Evolutionary conservation across 176 grass and related monocot species (phyloP), one percentile per base, ranked within the genome.

Genomic region (Saccharum spontaneum): DNA sequence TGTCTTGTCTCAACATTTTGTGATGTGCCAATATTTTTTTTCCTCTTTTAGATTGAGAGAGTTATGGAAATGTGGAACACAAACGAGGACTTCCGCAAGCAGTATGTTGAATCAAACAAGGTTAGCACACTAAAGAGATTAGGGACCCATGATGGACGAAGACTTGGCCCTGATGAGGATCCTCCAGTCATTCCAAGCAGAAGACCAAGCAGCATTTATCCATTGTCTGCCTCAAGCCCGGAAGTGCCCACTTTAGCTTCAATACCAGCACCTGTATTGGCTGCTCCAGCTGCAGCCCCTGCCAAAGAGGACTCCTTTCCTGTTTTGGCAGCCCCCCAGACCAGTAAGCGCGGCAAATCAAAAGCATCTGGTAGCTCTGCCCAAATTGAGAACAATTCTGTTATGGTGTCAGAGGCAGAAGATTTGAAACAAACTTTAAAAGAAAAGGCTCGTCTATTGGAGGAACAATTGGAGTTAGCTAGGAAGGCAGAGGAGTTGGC

Each of bases 61-160:
- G 73, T 89, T 82, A 84, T 96, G 91, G 84, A 84, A 26, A 61
- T 96, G 17, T 96, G 91, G 94, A 96, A 92, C 79, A 86, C 81
- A 50, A 73, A 99, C 82, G 86, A 90, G 26, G 88, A 94, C 38
- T 99, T 96, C 79, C 86, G 91, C 43, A 91, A 50, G 52, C 88
- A 94, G 77, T 99, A 99, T 78, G 39, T 96, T 79, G 82, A 91
- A 89, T 85, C 86, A 64, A 96, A 92, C 82, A 90, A 89, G 87
- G 20, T 79, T 63, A 97, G 86, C 86, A 99, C 94, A 15, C 71
- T 99, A 66, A 94, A 71, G 81, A 94, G 92, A 92, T 73, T 96
- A 22, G 87, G 79, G 75, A 94, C 97, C 31, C 60, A 61, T 61
- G 97, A 99, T 89, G 97, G 97, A 68, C 93, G 97, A 89, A 83